Conservation (phyloP, 495 filamentous ascomycete genomes). For the Penicillium dipodomyicola region DNA sequence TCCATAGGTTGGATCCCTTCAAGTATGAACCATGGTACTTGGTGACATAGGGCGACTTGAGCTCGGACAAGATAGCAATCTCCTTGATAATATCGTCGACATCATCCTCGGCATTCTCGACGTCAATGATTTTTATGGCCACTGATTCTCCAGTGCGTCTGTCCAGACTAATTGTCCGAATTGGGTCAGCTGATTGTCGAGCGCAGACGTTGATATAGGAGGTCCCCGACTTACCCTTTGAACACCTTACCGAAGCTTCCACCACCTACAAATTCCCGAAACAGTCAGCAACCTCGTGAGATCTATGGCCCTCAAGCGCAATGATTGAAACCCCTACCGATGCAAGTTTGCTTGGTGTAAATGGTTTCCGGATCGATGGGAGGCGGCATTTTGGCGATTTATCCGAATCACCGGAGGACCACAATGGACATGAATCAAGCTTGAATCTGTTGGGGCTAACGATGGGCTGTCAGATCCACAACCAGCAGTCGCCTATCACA, state of each 20-base stretch:
- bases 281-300: conserved; percentile 4
- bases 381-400: conserved; percentile 36
- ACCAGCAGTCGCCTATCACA: not conserved
- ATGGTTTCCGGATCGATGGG: conserved; percentile 77
- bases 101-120: conserved; percentile 97
- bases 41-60: conserved; percentile 91
- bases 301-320: not conserved
- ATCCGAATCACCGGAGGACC: conserved; percentile 2
- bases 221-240: conserved; percentile 69
- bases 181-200: not conserved
- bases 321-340: conserved; percentile 58
- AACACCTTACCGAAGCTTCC: conserved; percentile 95
- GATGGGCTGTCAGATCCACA: not conserved
- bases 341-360: conserved; percentile 91
- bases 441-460: not conserved
- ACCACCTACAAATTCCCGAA: conserved; percentile 50
- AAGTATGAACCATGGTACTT: conserved; percentile 96
- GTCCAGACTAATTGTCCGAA: conserved; percentile 59
- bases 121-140: conserved; percentile 95
- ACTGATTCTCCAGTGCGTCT: conserved; percentile 80
- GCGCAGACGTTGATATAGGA: conserved; percentile 19
- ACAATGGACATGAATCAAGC: conserved; percentile 5
- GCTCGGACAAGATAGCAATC: conserved; percentile 91
- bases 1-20: conserved; percentile 95
- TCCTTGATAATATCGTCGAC: conserved; percentile 99